phyloP scores from a whole-genome alignment of 495 filamentous ascomycete genomes.

The Beverwykella pulmonaria region DNA sequence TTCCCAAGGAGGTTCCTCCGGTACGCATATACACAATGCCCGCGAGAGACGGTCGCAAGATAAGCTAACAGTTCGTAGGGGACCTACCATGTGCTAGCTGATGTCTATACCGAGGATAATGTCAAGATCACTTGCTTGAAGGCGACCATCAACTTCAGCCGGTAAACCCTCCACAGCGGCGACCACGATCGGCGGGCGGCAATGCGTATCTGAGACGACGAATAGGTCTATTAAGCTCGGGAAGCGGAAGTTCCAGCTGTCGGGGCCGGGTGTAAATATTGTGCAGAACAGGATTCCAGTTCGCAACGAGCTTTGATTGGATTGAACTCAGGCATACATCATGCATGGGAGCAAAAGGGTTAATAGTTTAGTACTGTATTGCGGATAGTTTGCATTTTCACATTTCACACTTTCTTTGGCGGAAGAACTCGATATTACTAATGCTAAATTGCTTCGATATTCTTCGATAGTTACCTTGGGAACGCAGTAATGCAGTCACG shows the following conservation, averaged over 20 bases:
- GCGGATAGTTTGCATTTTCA: background rate
- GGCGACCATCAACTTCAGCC: constrained; percentile 62
- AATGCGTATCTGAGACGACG: constrained; percentile 26
- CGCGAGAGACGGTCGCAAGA: background rate
- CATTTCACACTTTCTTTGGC: background rate
- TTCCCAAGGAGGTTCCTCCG: constrained; percentile 86
- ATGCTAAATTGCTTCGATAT: background rate
- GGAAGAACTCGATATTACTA: constrained; percentile 6
- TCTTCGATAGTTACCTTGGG: background rate
- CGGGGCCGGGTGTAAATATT: constrained; percentile 34
- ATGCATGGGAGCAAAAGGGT: background rate
- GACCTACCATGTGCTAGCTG: constrained; percentile 82
- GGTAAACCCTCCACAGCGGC: constrained; percentile 33
- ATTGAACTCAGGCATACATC: background rate
- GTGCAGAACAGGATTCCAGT: constrained; percentile 21
- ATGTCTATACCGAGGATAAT: constrained; percentile 72
- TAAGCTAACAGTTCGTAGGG: constrained; percentile 58
- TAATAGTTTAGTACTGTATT: constrained; percentile 3
- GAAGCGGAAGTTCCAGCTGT: constrained; percentile 32
- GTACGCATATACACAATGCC: constrained; percentile 56
- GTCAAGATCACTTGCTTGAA: constrained; percentile 80
- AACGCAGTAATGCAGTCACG: constrained; percentile 12
- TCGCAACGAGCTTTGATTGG: constrained; percentile 33
- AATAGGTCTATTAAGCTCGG: constrained; percentile 30
- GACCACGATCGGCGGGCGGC: background rate